Percentiles rank a stretch among this genome's conserved stretches.
Evolutionary conservation across 2,329 filamentous ascomycete species (phyloP).

Genomic region (Aspergillus unguis): DNA sequence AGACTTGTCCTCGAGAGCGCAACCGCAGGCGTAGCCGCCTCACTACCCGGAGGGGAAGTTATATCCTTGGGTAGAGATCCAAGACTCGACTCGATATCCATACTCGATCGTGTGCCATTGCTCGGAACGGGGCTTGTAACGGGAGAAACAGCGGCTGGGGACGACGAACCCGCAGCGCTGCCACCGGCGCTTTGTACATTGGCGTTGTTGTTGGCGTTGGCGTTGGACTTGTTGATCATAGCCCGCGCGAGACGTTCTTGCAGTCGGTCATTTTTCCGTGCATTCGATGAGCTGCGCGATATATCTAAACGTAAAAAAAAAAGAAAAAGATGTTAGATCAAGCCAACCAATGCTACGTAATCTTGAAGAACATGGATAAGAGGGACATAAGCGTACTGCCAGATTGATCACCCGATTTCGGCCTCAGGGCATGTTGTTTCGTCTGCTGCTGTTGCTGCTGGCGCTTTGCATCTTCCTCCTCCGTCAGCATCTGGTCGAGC

Average conservation of each 20-base stretch:
- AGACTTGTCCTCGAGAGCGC: slow-evolving; percentile 25
- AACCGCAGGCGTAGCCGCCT: slow-evolving; percentile 13
- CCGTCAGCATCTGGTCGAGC: slow-evolving; percentile 84
- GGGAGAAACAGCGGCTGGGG: slow-evolving; percentile 51
- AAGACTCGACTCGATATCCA: slow-evolving; percentile 33
- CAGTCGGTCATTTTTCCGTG: slow-evolving; percentile 71
- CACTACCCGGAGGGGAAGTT: slow-evolving; percentile 18
- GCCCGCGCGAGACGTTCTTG: slow-evolving; percentile 88
- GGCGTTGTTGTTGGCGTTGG: slow-evolving; percentile 58
- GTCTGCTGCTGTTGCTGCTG: slow-evolving; percentile 6
- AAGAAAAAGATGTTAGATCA: not conserved
- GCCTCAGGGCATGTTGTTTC: slow-evolving; percentile 26
- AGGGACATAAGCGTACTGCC: slow-evolving; percentile 25
- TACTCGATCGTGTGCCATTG: slow-evolving; percentile 39
- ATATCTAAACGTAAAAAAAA: slow-evolving; percentile 40
- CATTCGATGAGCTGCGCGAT: slow-evolving; percentile 64
- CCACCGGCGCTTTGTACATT: slow-evolving; percentile 15
- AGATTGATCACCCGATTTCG: slow-evolving; percentile 40
- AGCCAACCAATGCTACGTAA: too few species aligned
- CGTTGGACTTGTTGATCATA: slow-evolving; percentile 65
- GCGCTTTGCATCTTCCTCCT: slow-evolving; percentile 52
- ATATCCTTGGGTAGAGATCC: slow-evolving; percentile 20
- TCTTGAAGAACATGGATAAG: too few species aligned
- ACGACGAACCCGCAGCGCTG: slow-evolving; percentile 45
- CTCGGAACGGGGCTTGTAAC: slow-evolving; percentile 51